A percentile compares a stretch with the other conserved stretches of the same genome.
Conservation (phyloP, 371 early-diverging fungal species). For the Circinella minor region DNA sequence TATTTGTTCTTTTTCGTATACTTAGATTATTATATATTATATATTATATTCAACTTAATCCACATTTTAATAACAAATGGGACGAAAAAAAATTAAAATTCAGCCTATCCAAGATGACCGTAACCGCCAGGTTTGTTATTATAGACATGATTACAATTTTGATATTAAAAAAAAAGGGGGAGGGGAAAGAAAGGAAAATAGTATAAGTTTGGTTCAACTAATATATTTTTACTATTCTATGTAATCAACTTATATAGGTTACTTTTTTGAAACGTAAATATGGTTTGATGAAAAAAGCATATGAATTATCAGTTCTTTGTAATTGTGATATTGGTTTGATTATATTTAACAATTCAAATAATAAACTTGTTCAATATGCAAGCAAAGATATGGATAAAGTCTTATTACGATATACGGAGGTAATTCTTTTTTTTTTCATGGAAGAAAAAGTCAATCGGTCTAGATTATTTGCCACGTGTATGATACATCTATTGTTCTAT, state of each 20-base stretch:
- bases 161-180: too few relatives aligned
- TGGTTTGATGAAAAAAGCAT: constrained; percentile 99
- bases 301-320: constrained; percentile 96
- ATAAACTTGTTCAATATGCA: constrained; percentile 92
- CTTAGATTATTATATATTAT: neutral
- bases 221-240: too few relatives aligned
- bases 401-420: constrained; percentile 89
- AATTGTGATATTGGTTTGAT: constrained; percentile 96
- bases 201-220: too few relatives aligned
- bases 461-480: neutral
- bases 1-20: neutral
- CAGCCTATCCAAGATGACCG: constrained; percentile 93
- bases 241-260: constrained; percentile 56
- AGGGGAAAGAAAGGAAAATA: too few relatives aligned
- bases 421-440: constrained; percentile 18
- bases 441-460: neutral
- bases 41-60: neutral
- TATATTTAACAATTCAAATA: constrained; percentile 86
- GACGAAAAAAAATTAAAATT: constrained; percentile 96
- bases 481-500: too few relatives aligned
- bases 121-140: constrained; percentile 80
- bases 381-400: constrained; percentile 92
- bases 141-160: constrained; percentile 5
- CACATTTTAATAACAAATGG: constrained; percentile 61
- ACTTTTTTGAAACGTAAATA: constrained; percentile 98